phyloP scores from a whole-genome alignment of 495 filamentous ascomycete genomes.

The Aspergillus avenaceus region DNA sequence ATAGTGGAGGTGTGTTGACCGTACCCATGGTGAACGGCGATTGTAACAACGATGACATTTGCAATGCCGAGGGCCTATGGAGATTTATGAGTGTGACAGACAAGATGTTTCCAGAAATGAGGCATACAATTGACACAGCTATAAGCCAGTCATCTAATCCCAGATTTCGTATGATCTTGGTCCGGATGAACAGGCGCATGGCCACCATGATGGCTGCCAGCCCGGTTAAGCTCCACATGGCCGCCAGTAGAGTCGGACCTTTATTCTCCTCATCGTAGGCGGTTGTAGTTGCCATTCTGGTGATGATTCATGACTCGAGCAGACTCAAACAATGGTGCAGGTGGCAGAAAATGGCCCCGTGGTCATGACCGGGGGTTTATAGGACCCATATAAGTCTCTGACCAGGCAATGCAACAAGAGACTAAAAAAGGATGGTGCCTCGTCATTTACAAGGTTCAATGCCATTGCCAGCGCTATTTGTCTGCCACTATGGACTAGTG shows the following conservation, averaged over 20 bases:
- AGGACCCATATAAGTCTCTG: no score
- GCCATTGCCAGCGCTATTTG: no score
- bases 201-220: constrained; percentile 29
- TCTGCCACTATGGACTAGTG: no score
- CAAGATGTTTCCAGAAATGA: no score
- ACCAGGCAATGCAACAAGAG: no score
- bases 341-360: no score
- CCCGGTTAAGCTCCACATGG: constrained; percentile 34
- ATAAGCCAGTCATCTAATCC: constrained; percentile 52
- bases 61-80: constrained; percentile 19
- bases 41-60: constrained; percentile 13
- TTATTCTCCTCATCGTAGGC: constrained; percentile 19
- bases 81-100: no score
- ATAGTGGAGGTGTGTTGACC: constrained; percentile 21
- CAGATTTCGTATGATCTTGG: constrained; percentile 36
- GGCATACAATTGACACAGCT: constrained; percentile 39
- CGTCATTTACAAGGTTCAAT: no score
- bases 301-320: neutral
- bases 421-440: no score
- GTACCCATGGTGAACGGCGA: constrained; percentile 24
- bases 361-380: no score
- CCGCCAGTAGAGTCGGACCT: constrained; percentile 38
- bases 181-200: constrained; percentile 45
- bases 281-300: neutral
- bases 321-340: no score